phyloP scores from a whole-genome alignment of 108 stramenopile species.

The Pseudonitzschia delicatissima region DNA sequence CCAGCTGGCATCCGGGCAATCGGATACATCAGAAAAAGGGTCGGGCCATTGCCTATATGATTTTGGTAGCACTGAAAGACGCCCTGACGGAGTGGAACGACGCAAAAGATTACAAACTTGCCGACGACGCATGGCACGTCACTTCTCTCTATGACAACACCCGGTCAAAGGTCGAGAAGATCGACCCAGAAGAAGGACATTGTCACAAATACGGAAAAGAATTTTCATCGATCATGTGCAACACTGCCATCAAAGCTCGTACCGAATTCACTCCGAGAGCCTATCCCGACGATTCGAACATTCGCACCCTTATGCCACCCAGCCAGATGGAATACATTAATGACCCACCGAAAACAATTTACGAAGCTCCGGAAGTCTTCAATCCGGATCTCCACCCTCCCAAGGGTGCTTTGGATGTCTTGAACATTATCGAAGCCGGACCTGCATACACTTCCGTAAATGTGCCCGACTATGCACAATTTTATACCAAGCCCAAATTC shows the following conservation, averaged over 20 bases:
- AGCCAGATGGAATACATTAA: not conserved
- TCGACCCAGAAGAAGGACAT: conserved; percentile 1
- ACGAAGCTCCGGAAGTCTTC: conserved; percentile 56
- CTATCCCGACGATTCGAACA: conserved; percentile 50
- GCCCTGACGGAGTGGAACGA: conserved; percentile 55
- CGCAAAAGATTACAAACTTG: conserved; percentile 32
- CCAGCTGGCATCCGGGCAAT: conserved; percentile 58
- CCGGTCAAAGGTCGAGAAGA: conserved; percentile 20
- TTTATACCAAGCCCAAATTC: conserved; percentile 23
- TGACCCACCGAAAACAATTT: conserved; percentile 24
- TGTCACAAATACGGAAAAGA: conserved; percentile 14
- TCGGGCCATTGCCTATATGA: conserved; percentile 47
- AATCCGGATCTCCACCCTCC: conserved; percentile 50
- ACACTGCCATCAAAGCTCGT: conserved; percentile 26
- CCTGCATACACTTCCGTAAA: conserved; percentile 4
- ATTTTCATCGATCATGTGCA: conserved; percentile 20
- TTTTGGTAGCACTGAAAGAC: conserved; percentile 53
- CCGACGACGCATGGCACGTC: conserved; percentile 63
- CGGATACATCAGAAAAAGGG: conserved; percentile 59
- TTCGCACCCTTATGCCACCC: conserved; percentile 41
- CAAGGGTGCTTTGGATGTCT: conserved; percentile 55
- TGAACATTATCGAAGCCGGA: conserved; percentile 55
- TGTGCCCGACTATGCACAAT: conserved; percentile 15
- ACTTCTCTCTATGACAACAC: conserved; percentile 36
- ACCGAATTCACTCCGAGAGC: conserved; percentile 73